Conservation (phyloP, 2,329 filamentous ascomycete genomes). For the Aspergillus ochraceoroseus region DNA sequence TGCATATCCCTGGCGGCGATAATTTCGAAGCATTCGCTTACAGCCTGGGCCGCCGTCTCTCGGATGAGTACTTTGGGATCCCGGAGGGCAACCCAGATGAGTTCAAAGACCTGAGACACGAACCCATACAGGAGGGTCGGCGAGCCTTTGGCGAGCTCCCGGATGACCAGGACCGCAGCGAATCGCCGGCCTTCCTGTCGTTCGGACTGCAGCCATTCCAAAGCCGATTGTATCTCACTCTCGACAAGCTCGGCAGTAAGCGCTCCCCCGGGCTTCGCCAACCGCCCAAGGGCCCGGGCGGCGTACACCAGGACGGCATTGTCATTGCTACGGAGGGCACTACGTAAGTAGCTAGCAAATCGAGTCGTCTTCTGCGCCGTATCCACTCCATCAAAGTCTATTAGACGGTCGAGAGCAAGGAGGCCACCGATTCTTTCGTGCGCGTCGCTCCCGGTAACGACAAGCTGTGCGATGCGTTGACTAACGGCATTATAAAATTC, state of each 20-base stretch:
- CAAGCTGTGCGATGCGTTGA: conserved; percentile 63
- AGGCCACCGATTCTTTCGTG: conserved; percentile 88
- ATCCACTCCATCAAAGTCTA: conserved; percentile 95
- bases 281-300: conserved; percentile 78
- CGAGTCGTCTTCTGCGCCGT: conserved; percentile 87
- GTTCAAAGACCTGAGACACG: conserved; percentile 89
- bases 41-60: conserved; percentile 84
- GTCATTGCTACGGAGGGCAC: conserved; percentile 84
- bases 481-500: conserved; percentile 65
- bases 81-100: conserved; percentile 90
- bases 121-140: conserved; percentile 94
- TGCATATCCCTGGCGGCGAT: conserved; percentile 87
- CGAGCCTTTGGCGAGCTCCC: conserved; percentile 86
- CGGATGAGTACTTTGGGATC: conserved; percentile 88
- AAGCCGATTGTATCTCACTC: conserved; percentile 89
- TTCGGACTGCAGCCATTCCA: conserved; percentile 96
- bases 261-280: conserved; percentile 87
- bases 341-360: conserved; percentile 85
- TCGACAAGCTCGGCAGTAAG: conserved; percentile 94
- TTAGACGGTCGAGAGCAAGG: conserved; percentile 82
- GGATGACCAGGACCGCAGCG: conserved; percentile 82
- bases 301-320: conserved; percentile 85
- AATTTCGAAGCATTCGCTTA: conserved; percentile 93
- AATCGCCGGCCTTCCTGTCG: conserved; percentile 89
- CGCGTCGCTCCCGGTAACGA: conserved; percentile 79